Base-by-base conservation (phyloP, 257 asterid genomes). In the Jaltomata sinuosa region DNA sequence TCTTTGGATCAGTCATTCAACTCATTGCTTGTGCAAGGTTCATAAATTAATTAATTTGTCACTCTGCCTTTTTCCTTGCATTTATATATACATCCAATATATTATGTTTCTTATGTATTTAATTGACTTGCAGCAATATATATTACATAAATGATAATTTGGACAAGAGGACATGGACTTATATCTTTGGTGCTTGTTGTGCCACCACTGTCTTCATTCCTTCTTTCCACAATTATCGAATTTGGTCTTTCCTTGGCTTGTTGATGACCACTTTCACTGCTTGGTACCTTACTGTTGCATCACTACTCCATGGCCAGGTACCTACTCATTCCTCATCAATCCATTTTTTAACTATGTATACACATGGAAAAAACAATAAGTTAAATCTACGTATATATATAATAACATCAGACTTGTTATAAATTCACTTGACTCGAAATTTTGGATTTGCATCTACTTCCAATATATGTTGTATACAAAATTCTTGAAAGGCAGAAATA, bases 21-120 rank as follows among this genome's bases (percentile, higher is more conserved):
- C 91, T 90, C 86, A 90, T 90, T 53, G 93, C 93, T 25, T 90
- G 93, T 84, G 92, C 91, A 16, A 90, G 92, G 92, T 88, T 85
- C 4, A 0, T 71, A 40, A n/a, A 40, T 2, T 1, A 32, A 1
- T 71, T 6, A 14, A 31, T 71, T 71, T 34, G 18, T 0, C n/a
- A n/a, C n/a, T n/a, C n/a, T n/a, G n/a, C n/a, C n/a, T n/a, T n/a
- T n/a, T n/a, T n/a, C n/a, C n/a, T n/a, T n/a, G n/a, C n/a, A n/a
- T n/a, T n/a, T n/a, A 32, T 32, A 32, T 32, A 32, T 32, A 32
- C 36, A 3, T 32, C 3, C 3, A 32, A 32, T 32, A 32, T 32
- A 32, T 32, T 32, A 32, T 32, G 36, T n/a, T 21, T n/a, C 1
- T 55, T 57, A 25, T 38, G 11, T 49, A 7, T 29, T 27, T 16